Conservation (phyloP, 2,329 filamentous ascomycete genomes). For the Chaetomiaceae sp. region DNA sequence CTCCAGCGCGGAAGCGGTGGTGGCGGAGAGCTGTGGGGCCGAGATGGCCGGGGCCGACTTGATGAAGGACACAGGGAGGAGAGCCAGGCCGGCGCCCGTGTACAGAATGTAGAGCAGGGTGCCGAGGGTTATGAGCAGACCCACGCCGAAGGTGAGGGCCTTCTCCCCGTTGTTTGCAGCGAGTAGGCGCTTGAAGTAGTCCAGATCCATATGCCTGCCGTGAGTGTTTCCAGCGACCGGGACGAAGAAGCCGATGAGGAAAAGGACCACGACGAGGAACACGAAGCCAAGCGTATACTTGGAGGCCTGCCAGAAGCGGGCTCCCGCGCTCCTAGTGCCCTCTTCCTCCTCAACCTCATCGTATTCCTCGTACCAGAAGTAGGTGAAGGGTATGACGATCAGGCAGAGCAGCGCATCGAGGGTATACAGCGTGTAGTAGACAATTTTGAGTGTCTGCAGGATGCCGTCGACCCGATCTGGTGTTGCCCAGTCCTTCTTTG, state of each 20-base stretch:
- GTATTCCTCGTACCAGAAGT: slow-evolving; percentile 98
- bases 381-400: slow-evolving; percentile 86
- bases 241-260: slow-evolving; percentile 91
- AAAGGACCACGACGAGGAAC: slow-evolving; percentile 72
- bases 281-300: slow-evolving; percentile 91
- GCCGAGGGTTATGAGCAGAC: slow-evolving; percentile 82
- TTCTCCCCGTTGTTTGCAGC: slow-evolving; percentile 87
- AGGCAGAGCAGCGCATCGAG: slow-evolving; percentile 87
- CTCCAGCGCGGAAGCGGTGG: slow-evolving; percentile 74
- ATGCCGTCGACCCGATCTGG: slow-evolving; percentile 75
- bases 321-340: slow-evolving; percentile 65
- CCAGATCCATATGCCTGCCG: slow-evolving; percentile 70
- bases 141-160: slow-evolving; percentile 83
- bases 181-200: slow-evolving; percentile 85
- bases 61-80: slow-evolving; percentile 86
- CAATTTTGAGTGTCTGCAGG: slow-evolving; percentile 72
- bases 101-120: slow-evolving; percentile 84
- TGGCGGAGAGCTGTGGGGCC: slow-evolving; percentile 70
- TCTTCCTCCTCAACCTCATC: slow-evolving; percentile 84
- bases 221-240: slow-evolving; percentile 67
- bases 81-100: slow-evolving; percentile 80
- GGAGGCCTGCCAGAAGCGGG: slow-evolving; percentile 74
- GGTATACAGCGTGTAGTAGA: slow-evolving; percentile 92
- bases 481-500: slow-evolving; percentile 93
- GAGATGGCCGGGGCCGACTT: slow-evolving; percentile 87